Conservation (phyloP, 768 basidiomycete genomes). For the Phaeolepiota aurea region DNA sequence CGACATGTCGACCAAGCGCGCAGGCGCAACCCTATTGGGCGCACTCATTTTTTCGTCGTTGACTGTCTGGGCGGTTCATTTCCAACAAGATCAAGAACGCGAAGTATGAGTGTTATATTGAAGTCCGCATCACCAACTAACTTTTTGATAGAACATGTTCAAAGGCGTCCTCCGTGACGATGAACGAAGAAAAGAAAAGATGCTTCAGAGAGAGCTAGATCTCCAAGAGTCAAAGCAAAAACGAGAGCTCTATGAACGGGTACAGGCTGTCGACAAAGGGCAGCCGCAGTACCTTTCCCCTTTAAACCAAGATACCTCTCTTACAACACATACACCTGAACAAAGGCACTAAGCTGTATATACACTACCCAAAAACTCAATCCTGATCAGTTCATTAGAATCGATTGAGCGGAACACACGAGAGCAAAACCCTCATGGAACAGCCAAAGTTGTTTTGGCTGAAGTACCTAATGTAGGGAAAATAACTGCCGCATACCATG, state of each 20-base stretch:
- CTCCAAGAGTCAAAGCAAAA: constrained; percentile 53
- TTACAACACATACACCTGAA: no score
- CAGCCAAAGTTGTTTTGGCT: no score
- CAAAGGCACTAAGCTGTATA: no score
- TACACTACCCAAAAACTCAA: no score
- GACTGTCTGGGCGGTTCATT: constrained; percentile 88
- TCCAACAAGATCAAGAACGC: constrained; percentile 74
- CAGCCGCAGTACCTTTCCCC: no score
- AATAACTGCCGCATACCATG: no score
- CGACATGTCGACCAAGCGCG: constrained; percentile 27
- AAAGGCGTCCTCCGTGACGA: constrained; percentile 87
- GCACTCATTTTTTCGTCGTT: constrained; percentile 56
- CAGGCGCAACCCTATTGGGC: constrained; percentile 66
- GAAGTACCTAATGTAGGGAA: no score
- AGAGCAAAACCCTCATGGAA: no score
- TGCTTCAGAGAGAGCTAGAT: constrained; percentile 55
- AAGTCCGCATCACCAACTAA: constrained; percentile 1
- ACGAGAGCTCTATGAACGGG: constrained; percentile 56
- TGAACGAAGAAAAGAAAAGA: constrained; percentile 67
- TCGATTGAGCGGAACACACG: no score
- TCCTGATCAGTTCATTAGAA: no score
- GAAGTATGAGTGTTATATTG: constrained; percentile 48
- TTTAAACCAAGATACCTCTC: no score
- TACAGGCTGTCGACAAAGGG: constrained; percentile 30
- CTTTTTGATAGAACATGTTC: constrained; percentile 68